Base-by-base conservation (phyloP, 208 protist genomes). In the Wallacemonas rigidus region DNA sequence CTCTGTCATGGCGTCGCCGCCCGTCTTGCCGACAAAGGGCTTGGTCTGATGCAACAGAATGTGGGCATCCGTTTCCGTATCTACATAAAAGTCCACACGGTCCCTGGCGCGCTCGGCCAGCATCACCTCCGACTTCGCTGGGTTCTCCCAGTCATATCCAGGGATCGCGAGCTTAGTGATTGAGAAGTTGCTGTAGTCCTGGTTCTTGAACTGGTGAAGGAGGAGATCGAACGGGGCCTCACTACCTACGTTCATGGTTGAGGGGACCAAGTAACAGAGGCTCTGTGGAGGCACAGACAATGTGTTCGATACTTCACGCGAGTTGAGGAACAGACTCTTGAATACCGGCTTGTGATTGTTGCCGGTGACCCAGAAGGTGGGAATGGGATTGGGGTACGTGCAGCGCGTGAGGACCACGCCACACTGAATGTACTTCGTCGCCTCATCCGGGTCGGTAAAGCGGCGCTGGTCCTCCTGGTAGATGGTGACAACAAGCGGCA, bases 301-400 rank as follows among this genome's bases (percentile, higher is more conserved):
- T 39, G 55, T 15, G 67, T 72, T 80, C 55, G 75, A 61, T 38
- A 77, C 75, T 61, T 90, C 85, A 39, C 85, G 72, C 15, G 79
- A 81, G 74, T 87, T 85, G 12, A 90, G 45, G 71, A 85, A 90
- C 14, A 94, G 81, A 51, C 87, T 86, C 77, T 91, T 92, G 74
- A 85, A 71, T 11, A 94, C 83, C 2, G 81, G 50, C 64, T 85
- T 85, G 74, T 94, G 86, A 67, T 91, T 92, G 77, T 92, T 92
- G 63, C 82, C 83, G 2, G 89, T 94, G 39, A 94, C 80, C 74
- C 80, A 86, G 74, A 87, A 88, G 3, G 85, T 92, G 7, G 86
- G 75, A 44, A 92, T 82, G 17, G 76, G 77, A 57, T 73, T 58
- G 14, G 60, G 65, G 71, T 80, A 81, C 39, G 73, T 81, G 67